These are phyloP conservation scores for Rhodotorula graminis DNA, from an alignment of 768 basidiomycete species.

Conservation along the genomic window DNA sequence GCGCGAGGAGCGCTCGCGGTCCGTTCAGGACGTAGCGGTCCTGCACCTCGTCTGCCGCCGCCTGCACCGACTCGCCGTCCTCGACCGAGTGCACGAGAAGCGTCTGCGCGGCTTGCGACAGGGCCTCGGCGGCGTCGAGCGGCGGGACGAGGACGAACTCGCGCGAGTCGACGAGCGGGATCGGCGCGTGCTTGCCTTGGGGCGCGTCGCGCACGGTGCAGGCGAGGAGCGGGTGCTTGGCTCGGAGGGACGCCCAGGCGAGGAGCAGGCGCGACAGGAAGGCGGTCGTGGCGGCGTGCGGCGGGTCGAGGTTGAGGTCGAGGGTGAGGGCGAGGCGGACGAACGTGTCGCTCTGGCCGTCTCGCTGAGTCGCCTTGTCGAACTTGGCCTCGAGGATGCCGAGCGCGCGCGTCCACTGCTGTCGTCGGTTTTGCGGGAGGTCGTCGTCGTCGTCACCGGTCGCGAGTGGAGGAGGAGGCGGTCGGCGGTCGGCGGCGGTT, in stretches of 20 bases:
- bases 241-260: constrained; percentile 12
- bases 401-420: not conserved
- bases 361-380: constrained; percentile 1
- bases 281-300: not conserved
- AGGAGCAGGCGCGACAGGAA: not conserved
- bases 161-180: not conserved
- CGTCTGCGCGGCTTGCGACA: not conserved
- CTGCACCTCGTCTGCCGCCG: constrained; percentile 4
- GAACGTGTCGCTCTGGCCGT: constrained; percentile 19
- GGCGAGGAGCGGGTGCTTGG: constrained; percentile 13
- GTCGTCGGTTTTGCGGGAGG: not conserved
- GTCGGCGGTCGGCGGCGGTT: no score
- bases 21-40: constrained; percentile 9
- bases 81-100: not conserved
- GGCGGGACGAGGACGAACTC: not conserved
- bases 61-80: not conserved
- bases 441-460: not conserved
- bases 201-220: not conserved
- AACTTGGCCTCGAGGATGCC: constrained; percentile 21
- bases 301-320: not conserved
- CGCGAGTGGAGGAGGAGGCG: no score
- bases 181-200: no score
- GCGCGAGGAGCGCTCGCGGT: not conserved
- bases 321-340: not conserved
- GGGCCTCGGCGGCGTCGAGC: not conserved